Evolutionary conservation across 2,329 filamentous ascomycete species (phyloP), one percentile per base, ranked within the genome.

Genomic region (Aspergillus fructus): DNA sequence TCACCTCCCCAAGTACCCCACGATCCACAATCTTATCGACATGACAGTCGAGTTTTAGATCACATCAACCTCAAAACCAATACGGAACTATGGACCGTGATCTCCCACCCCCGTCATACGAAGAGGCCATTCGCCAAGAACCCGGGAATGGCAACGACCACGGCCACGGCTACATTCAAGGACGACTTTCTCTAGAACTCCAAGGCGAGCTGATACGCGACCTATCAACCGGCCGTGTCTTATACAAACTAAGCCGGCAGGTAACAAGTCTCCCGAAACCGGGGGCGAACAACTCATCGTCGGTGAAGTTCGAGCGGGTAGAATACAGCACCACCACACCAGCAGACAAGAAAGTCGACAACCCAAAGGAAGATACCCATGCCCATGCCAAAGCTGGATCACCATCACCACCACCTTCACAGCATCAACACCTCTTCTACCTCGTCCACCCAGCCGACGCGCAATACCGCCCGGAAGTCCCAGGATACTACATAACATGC

Each of bases 371-470:
- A 11, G 27, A 30, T 9, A 4, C 27, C 9, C 24, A 7, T 24
- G 5, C 24, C 1, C 24, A 24, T 24, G 5, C 21, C 21, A 4
- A 21, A 4, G 3, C 21, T 4, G 9, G 3, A 9, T 9, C 27
- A 30, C 8, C 11, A 1, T 9, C 9, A 30, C 8, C 11, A 9
- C 11, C 27, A 0, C 9, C 9, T 4, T 4, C 11, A 8, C 19
- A 39, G 27, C 9, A 30, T 30, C 11, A 30, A 15, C 51, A 53
- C 27, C 34, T 63, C 11, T 63, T 56, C 49, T 55, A 63, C 40
- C 49, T 64, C 3, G 61, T 48, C 5, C 62, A 64, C 13, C 62
- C 62, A 5, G 27, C 33, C 17, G 52, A 63, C 50, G 62, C 61
- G 1, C 61, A 52, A 34, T 64, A 64, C 42, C 62, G 62, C 8